Conservation (phyloP, 208 protist species). For the Strigomonas galati region DNA sequence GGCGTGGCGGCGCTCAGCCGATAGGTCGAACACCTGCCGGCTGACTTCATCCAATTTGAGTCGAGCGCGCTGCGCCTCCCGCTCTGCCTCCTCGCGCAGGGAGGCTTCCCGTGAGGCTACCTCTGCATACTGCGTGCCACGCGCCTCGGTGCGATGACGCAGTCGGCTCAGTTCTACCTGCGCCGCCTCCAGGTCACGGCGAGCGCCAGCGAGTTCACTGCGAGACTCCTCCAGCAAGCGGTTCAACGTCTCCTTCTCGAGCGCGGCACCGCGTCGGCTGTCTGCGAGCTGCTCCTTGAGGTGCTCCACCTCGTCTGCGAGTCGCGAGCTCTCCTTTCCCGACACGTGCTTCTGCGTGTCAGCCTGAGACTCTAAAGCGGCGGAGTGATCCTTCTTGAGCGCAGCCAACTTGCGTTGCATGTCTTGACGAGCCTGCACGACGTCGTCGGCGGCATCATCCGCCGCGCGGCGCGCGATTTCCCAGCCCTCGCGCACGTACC, state of each 20-base stretch:
- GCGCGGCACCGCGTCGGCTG: neutral
- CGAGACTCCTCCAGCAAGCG: neutral
- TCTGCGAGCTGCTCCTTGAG: neutral
- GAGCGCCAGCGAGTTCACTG: neutral
- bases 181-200: constrained; percentile 6
- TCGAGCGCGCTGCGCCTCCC: constrained; percentile 30
- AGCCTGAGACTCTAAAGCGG: neutral
- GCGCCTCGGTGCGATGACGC: constrained; percentile 10
- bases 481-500: constrained; percentile 17
- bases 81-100: constrained; percentile 14
- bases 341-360: neutral
- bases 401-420: constrained; percentile 19
- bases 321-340: neutral
- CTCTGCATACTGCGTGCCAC: constrained; percentile 13
- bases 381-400: neutral
- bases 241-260: constrained; percentile 3
- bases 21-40: constrained; percentile 40
- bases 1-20: constrained; percentile 31
- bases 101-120: constrained; percentile 7
- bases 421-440: constrained; percentile 14
- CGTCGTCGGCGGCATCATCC: constrained; percentile 9
- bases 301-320: neutral
- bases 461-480: constrained; percentile 13
- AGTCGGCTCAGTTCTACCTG: constrained; percentile 1
- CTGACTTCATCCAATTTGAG: constrained; percentile 33